Conservation (phyloP, 257 asterid genomes). For the Apocynum venetum region DNA sequence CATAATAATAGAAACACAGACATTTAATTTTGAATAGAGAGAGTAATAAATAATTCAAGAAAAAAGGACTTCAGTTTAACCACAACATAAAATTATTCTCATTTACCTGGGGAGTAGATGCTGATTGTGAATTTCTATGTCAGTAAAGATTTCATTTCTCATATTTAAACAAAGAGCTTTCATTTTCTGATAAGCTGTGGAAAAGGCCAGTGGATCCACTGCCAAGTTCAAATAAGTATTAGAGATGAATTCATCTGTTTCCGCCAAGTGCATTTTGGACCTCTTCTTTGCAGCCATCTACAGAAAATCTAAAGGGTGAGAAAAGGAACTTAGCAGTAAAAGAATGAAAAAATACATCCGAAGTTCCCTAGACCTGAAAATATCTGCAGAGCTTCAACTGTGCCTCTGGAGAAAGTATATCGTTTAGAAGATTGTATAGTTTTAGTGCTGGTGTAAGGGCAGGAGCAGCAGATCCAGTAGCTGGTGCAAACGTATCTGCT, state of each 20-base stretch:
- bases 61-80: not conserved
- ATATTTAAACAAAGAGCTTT: constrained; percentile 58
- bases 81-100: not conserved
- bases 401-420: constrained; percentile 73
- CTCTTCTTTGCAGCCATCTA: constrained; percentile 91
- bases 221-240: constrained; percentile 51
- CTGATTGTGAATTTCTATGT: constrained; percentile 72
- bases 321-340: constrained; percentile 3
- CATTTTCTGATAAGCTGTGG: constrained; percentile 80
- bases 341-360: not conserved
- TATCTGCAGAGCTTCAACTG: constrained; percentile 79
- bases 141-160: constrained; percentile 67
- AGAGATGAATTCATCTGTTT: constrained; percentile 74
- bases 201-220: constrained; percentile 74
- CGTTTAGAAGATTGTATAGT: constrained; percentile 74
- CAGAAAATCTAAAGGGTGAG: constrained; percentile 10
- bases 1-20: not conserved
- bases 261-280: constrained; percentile 72
- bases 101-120: constrained; percentile 79
- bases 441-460: constrained; percentile 77
- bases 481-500: constrained; percentile 57
- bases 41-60: not conserved
- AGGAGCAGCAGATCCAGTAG: constrained; percentile 75
- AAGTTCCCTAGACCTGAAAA: constrained; percentile 59
- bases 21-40: not conserved